Base-by-base conservation (phyloP, 192 early-diverging fungal genomes). In the Coemansia erecta region DNA sequence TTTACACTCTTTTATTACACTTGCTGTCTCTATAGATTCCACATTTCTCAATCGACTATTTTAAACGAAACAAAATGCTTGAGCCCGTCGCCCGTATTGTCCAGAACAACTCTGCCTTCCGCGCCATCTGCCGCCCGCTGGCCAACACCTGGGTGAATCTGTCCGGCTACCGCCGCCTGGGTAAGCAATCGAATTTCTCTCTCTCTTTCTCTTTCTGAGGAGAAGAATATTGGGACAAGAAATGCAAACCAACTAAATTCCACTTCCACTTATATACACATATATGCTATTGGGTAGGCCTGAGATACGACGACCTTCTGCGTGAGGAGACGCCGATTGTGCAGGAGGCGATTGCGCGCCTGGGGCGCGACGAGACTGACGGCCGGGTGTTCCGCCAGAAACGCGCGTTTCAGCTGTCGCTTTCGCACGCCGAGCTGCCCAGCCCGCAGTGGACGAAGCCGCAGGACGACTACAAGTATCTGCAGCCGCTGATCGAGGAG, bases 221-320 rank as follows among this genome's bases (percentile, higher is more conserved):
- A n/a, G n/a, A n/a, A n/a, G n/a, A n/a, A n/a, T n/a, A n/a, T n/a
- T n/a, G n/a, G n/a, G n/a, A n/a, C n/a, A n/a, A n/a, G n/a, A n/a
- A n/a, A n/a, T n/a, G n/a, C n/a, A n/a, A n/a, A n/a, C n/a, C n/a
- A n/a, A n/a, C n/a, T n/a, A n/a, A n/a, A n/a, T n/a, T n/a, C n/a
- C n/a, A n/a, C n/a, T n/a, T n/a, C n/a, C n/a, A n/a, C n/a, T n/a
- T n/a, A n/a, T n/a, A n/a, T n/a, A n/a, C n/a, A n/a, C n/a, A n/a
- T 46, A 46, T 46, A n/a, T 46, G 58, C n/a, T 54, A 19, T 8
- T 49, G 33, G 3, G 24, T 70, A 76, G 95, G 95, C 60, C 81
- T 98, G 45, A 83, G 84, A 53, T 91, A 88, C 66, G 95, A 98
- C 83, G 95, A 96, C 75, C 74, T 98, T 46, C 80, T 95, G 73